Conservation (phyloP, 1,284 basidiomycete species). For the Tylopilus sp. region DNA sequence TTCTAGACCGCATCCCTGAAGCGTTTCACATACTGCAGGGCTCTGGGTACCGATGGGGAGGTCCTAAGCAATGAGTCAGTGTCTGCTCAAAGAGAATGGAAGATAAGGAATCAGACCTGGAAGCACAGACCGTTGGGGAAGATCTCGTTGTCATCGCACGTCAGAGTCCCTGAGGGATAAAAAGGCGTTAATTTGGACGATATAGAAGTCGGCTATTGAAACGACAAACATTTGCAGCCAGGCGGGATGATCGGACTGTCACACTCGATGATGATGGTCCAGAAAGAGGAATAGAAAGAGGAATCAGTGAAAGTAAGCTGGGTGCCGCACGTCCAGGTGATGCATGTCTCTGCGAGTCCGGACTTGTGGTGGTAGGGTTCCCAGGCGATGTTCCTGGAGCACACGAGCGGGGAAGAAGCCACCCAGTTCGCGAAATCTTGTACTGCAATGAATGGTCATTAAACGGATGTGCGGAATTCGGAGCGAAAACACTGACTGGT, state of each 20-base stretch:
- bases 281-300: conserved; percentile 5
- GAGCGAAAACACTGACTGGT: conserved; percentile 2
- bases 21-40: conserved; percentile 3
- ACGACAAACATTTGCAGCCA: conserved; percentile 6
- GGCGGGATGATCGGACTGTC: conserved; percentile 1
- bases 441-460: not conserved
- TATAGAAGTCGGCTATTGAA: not conserved
- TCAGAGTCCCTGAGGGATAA: conserved; percentile 7
- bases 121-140: conserved; percentile 11
- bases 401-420: not conserved
- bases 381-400: conserved; percentile 11
- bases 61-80: not conserved
- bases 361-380: not conserved
- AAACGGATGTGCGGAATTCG: not conserved
- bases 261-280: conserved; percentile 11
- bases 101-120: not conserved
- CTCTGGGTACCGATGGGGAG: not conserved
- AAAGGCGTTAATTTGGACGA: not conserved
- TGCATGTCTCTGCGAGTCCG: not conserved
- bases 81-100: not conserved
- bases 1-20: not conserved
- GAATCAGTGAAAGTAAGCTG: conserved; percentile 2
- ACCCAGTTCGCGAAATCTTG: conserved; percentile 7
- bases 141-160: conserved; percentile 3
- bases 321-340: conserved; percentile 4